Conservation (phyloP, 148 eudicot species). For the Rhododendron williamsianum region DNA sequence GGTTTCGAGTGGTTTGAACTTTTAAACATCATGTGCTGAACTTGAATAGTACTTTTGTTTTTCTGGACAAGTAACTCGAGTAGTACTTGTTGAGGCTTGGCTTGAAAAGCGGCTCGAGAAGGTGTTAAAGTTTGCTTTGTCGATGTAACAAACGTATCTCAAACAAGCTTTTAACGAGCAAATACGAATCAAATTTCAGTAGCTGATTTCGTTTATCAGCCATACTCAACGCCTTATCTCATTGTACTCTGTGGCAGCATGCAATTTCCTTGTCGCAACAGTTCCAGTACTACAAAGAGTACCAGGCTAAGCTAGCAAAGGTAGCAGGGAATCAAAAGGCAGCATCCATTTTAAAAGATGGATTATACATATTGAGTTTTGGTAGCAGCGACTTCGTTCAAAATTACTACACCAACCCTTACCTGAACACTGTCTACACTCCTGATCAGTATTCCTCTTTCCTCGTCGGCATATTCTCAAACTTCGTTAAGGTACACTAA, state of each 20-base stretch:
- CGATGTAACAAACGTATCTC: background rate
- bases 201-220: background rate
- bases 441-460: slow-evolving; percentile 49
- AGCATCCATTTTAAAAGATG: slow-evolving; percentile 52
- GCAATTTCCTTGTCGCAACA: slow-evolving; percentile 80
- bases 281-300: slow-evolving; percentile 71
- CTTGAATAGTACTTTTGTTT: no score
- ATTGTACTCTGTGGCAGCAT: slow-evolving; percentile 42
- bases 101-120: background rate
- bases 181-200: background rate
- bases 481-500: slow-evolving; percentile 48
- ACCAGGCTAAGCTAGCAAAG: slow-evolving; percentile 56
- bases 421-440: slow-evolving; percentile 47
- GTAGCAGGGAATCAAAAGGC: slow-evolving; percentile 63
- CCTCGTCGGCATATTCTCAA: slow-evolving; percentile 42
- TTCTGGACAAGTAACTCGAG: background rate
- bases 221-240: background rate
- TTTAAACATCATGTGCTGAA: background rate
- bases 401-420: slow-evolving; percentile 83
- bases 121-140: background rate
- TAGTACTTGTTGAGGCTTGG: background rate
- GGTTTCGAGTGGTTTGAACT: background rate
- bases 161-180: background rate
- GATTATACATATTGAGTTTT: slow-evolving; percentile 54
- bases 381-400: slow-evolving; percentile 87